These are phyloP conservation scores for Leucosporidium scottii DNA, from an alignment of 768 basidiomycete genomes.

Conservation along the genomic window DNA sequence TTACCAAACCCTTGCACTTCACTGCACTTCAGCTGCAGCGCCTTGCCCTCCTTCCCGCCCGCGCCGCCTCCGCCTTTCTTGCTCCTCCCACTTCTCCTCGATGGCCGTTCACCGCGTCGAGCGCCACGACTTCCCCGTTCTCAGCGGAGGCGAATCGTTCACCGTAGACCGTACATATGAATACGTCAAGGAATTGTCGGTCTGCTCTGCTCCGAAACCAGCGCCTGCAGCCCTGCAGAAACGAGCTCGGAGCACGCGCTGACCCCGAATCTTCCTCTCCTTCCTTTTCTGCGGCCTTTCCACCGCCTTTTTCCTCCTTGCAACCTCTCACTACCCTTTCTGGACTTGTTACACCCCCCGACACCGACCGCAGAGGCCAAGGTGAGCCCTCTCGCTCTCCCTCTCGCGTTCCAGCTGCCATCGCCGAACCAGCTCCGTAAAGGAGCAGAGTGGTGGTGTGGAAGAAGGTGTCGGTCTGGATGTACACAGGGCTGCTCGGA, in stretches of 20 bases:
- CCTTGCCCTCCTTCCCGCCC: too few relatives aligned
- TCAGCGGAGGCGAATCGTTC: conserved; percentile 64
- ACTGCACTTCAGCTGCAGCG: too few relatives aligned
- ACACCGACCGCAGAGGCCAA: conserved; percentile 37
- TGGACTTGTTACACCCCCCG: neutral
- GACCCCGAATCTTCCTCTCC: neutral
- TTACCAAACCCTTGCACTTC: too few relatives aligned
- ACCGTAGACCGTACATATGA: conserved; percentile 82
- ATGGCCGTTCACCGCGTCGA: conserved; percentile 16
- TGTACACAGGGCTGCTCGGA: too few relatives aligned
- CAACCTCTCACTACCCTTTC: neutral
- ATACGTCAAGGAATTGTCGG: conserved; percentile 74
- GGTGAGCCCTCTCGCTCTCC: conserved; percentile 71
- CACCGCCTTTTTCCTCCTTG: neutral
- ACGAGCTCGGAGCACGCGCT: too few relatives aligned
- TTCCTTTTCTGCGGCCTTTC: too few relatives aligned
- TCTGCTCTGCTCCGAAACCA: too few relatives aligned
- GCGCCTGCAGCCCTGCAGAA: too few relatives aligned
- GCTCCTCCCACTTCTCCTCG: neutral
- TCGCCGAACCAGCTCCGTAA: neutral
- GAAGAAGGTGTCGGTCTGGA: conserved; percentile 44
- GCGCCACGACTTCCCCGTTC: conserved; percentile 56
- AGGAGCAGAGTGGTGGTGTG: conserved; percentile 50
- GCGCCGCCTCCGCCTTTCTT: neutral
- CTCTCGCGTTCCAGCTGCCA: neutral